phyloP scores from a whole-genome alignment of 2,329 filamentous ascomycete species.

The Xylariaceae sp. region DNA sequence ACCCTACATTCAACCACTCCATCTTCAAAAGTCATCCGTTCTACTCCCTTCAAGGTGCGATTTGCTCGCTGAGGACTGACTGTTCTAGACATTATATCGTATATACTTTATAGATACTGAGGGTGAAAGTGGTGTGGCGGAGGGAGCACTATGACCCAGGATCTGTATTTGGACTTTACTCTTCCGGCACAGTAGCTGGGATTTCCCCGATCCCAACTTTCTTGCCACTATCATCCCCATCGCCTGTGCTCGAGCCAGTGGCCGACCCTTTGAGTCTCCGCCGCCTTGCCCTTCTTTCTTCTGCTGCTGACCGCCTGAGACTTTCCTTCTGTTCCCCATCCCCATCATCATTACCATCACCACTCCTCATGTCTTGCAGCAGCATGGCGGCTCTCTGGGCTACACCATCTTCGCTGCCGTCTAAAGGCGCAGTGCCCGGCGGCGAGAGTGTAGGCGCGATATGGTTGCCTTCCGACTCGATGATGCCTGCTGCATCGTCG shows the following conservation, averaged over 20 bases:
- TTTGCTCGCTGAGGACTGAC: constrained; percentile 6
- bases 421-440: constrained; percentile 32
- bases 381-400: constrained; percentile 78
- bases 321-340: constrained; percentile 52
- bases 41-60: constrained; percentile 1
- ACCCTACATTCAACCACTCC: constrained; percentile 3
- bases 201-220: constrained; percentile 23
- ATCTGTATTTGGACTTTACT: constrained; percentile 7
- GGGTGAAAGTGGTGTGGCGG: constrained; percentile 5
- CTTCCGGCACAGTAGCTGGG: constrained; percentile 20
- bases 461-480: constrained; percentile 45
- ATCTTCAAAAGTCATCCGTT: constrained; percentile 1
- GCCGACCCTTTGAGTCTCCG: constrained; percentile 30
- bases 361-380: constrained; percentile 72
- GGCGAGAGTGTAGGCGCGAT: constrained; percentile 47
- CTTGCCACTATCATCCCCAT: constrained; percentile 24
- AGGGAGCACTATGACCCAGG: neutral
- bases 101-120: constrained; percentile 18
- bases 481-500: constrained; percentile 34
- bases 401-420: constrained; percentile 61
- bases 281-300: constrained; percentile 32
- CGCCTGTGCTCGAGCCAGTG: constrained; percentile 17
- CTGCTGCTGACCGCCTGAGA: constrained; percentile 50
- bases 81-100: constrained; percentile 21
- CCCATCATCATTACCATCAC: constrained; percentile 53